Evolutionary conservation across 176 grass and related monocot genomes (phyloP).

Genomic region (Oryza rufipogon): DNA sequence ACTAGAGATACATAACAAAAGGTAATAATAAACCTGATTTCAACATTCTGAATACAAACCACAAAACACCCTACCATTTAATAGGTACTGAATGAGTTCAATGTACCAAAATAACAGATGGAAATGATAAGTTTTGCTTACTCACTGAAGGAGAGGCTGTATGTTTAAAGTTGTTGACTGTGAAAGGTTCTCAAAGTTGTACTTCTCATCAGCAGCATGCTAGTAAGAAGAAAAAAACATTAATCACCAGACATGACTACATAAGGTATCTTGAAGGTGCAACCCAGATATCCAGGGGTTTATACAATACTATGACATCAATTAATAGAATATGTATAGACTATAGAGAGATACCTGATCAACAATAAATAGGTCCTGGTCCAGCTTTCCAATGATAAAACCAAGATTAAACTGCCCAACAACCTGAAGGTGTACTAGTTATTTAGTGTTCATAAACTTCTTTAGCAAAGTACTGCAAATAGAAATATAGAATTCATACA

Average conservation of each 20-base stretch:
- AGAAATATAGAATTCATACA: neutral
- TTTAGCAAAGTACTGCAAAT: neutral
- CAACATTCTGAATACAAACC: constrained; percentile 1
- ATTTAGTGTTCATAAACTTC: constrained; percentile 21
- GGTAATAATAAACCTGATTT: constrained; percentile 9
- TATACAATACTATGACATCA: constrained; percentile 15
- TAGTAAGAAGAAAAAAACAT: constrained; percentile 52
- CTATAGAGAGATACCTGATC: constrained; percentile 70
- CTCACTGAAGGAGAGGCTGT: constrained; percentile 94
- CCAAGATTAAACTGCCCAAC: constrained; percentile 99
- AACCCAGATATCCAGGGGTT: constrained; percentile 29
- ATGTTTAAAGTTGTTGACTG: constrained; percentile 89
- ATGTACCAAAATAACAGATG: constrained; percentile 27
- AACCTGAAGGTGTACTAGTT: constrained; percentile 61
- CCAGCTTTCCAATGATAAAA: constrained; percentile 94
- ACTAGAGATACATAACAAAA: constrained; percentile 2
- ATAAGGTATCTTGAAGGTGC: constrained; percentile 39
- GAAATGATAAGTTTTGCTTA: constrained; percentile 49
- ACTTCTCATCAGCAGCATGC: constrained; percentile 99
- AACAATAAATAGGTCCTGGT: constrained; percentile 92
- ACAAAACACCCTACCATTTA: neutral
- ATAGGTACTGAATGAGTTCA: constrained; percentile 21
- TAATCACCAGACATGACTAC: constrained; percentile 12
- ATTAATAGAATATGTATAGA: constrained; percentile 24
- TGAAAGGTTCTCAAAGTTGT: constrained; percentile 92